Base-by-base conservation (phyloP, 2,329 filamentous ascomycete genomes). In the Tolypocladium sp. region DNA sequence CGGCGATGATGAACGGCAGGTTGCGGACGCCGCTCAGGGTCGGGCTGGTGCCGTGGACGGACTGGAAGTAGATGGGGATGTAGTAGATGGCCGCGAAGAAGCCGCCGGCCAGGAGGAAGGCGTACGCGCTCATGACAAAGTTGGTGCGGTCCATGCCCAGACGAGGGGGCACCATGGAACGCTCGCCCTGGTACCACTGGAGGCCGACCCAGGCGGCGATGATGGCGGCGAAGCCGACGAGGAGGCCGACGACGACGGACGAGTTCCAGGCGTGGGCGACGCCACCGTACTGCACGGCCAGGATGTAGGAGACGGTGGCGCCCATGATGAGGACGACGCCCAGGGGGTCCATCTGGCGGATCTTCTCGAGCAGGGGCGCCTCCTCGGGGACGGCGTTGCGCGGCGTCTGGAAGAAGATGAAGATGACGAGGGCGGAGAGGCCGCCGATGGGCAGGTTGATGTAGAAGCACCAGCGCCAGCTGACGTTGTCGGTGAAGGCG, bases 241-340 rank as follows among this genome's bases (percentile, higher is more conserved):
- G 68, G 4, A 76, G 72, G 4, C 76, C 77, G 54, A 80, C 73
- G 44, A 80, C 73, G 17, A 66, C 58, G 33, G 71, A 70, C 0
- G 69, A 71, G 59, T 70, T 69, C 79, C 79, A 82, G 15, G 71
- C 55, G 57, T 79, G 70, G 0, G 71, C 71, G 35, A 72, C 69
- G 4, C 79, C 79, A 56, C 77, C 79, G 67, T 76, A 81, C 64
- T 81, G 77, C 1, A 81, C 68, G 22, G 77, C 78, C 4, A 81
- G 71, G 56, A 81, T 70, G 62, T 76, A 73, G 63, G 70, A 68
- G 66, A 81, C 63, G 68, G 75, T 69, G 65, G 71, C 67, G 63
- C 70, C 70, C 74, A 82, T 77, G 51, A 82, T 67, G 41, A 80
- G 64, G 25, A 74, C 66, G 6, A 75, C 71, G 2, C 79, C 80